A percentile compares a stretch with the other conserved stretches of the same genome.
Conservation (phyloP, 805 yeast genomes). For the Monosporozyma unispora region DNA sequence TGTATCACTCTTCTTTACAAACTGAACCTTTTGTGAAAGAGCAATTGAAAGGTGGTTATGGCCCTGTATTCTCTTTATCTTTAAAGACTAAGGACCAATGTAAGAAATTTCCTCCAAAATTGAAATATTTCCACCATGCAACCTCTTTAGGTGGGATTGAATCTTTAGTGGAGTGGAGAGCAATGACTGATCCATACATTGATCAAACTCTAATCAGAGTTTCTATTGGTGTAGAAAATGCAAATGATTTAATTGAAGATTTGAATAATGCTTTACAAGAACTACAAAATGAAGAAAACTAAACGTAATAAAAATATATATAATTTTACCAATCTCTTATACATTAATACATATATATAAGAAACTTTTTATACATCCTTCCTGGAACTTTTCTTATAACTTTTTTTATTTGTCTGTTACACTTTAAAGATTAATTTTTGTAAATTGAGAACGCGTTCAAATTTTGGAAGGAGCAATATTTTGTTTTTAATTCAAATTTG, state of each 20-base stretch:
- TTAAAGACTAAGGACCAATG: constrained; percentile 47
- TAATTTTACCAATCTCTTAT: background rate
- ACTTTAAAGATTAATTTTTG: background rate
- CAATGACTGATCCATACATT: constrained; percentile 54
- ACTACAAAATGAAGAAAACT: constrained; percentile 7
- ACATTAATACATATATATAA: background rate
- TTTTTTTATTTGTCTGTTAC: background rate
- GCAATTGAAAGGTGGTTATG: constrained; percentile 57
- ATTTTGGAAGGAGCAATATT: constrained; percentile 1
- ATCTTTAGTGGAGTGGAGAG: constrained; percentile 85
- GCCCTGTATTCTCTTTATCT: constrained; percentile 68
- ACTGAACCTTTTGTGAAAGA: constrained; percentile 52
- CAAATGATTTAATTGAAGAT: constrained; percentile 69
- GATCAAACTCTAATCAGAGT: constrained; percentile 55
- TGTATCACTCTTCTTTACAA: constrained; percentile 74
- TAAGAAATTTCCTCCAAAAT: constrained; percentile 48
- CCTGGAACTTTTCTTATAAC: background rate
- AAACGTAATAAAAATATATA: background rate
- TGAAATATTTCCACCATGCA: constrained; percentile 76
- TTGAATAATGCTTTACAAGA: constrained; percentile 46
- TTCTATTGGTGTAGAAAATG: constrained; percentile 73
- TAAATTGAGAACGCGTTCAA: background rate
- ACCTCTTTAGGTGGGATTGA: constrained; percentile 92
- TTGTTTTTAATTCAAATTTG: background rate
- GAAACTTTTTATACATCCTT: background rate